Evolutionary conservation across 768 basidiomycete species (phyloP).

Genomic region (Kwoniella sp.): DNA sequence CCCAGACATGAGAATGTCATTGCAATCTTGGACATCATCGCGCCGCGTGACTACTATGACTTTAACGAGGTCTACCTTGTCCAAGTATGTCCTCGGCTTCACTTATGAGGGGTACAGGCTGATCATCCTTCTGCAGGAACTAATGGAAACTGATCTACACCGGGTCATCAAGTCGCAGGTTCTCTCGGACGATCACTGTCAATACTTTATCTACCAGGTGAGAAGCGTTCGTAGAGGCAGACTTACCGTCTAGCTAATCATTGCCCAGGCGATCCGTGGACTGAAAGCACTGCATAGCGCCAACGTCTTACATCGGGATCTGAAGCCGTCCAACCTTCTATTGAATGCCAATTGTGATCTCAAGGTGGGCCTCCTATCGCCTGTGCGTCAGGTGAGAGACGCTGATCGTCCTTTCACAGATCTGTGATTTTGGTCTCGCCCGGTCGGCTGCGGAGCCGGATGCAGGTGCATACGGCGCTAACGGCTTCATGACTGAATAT

Average conservation of each 20-base stretch:
- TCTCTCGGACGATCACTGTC: constrained; percentile 88
- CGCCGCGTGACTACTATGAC: constrained; percentile 65
- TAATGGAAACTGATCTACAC: constrained; percentile 92
- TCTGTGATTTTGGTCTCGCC: constrained; percentile 60
- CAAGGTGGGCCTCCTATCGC: constrained; percentile 58
- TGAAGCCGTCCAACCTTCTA: constrained; percentile 92
- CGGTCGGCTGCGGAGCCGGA: constrained; percentile 48
- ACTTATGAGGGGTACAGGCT: not conserved
- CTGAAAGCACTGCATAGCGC: constrained; percentile 93
- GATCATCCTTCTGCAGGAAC: constrained; percentile 43
- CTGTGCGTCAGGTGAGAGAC: no score
- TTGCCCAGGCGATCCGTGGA: constrained; percentile 72
- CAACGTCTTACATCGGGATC: constrained; percentile 81
- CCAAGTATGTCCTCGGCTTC: constrained; percentile 21
- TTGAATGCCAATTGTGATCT: constrained; percentile 96
- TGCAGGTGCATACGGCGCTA: constrained; percentile 59
- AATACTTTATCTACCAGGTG: constrained; percentile 92
- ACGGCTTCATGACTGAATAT: constrained; percentile 79
- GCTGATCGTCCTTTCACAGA: constrained; percentile 14
- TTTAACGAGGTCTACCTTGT: constrained; percentile 75
- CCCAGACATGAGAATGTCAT: constrained; percentile 88
- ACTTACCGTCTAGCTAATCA: not conserved
- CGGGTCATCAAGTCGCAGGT: constrained; percentile 93
- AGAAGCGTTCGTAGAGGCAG: not conserved
- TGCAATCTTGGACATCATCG: constrained; percentile 87